Evolutionary conservation across 805 yeast genomes (phyloP).

Genomic region (Monosporozyma yasuniensis): DNA sequence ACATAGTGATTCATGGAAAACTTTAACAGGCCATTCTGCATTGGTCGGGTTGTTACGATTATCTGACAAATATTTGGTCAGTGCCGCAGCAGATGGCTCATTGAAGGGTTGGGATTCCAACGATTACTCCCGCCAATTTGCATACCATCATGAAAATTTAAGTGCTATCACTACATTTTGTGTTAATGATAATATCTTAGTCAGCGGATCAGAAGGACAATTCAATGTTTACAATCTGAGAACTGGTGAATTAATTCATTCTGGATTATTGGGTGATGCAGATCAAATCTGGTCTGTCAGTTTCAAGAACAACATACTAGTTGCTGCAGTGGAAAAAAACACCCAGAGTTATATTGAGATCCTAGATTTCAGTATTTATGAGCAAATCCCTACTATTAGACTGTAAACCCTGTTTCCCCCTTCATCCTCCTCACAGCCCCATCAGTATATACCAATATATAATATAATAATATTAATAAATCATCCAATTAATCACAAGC

Average conservation of each 20-base stretch:
- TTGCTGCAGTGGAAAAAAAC: conserved; percentile 80
- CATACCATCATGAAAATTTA: conserved; percentile 68
- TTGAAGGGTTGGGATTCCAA: conserved; percentile 89
- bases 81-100: conserved; percentile 94
- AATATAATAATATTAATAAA: not conserved
- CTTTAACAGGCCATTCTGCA: conserved; percentile 81
- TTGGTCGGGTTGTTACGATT: conserved; percentile 81
- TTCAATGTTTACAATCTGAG: conserved; percentile 80
- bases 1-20: conserved; percentile 35
- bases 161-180: conserved; percentile 90
- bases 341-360: conserved; percentile 73
- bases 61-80: conserved; percentile 66
- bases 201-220: conserved; percentile 84
- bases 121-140: conserved; percentile 53
- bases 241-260: conserved; percentile 63
- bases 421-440: not conserved
- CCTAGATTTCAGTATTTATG: conserved; percentile 55
- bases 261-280: conserved; percentile 63
- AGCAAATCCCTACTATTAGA: conserved; percentile 3
- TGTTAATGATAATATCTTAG: conserved; percentile 72
- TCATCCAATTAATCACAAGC: not conserved
- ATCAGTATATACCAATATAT: not conserved
- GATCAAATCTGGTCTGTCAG: conserved; percentile 94
- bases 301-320: conserved; percentile 74
- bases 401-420: not conserved